These are phyloP conservation scores for Phylloporus rhodoxanthus DNA, from an alignment of 768 basidiomycete genomes.

Conservation along the genomic window DNA sequence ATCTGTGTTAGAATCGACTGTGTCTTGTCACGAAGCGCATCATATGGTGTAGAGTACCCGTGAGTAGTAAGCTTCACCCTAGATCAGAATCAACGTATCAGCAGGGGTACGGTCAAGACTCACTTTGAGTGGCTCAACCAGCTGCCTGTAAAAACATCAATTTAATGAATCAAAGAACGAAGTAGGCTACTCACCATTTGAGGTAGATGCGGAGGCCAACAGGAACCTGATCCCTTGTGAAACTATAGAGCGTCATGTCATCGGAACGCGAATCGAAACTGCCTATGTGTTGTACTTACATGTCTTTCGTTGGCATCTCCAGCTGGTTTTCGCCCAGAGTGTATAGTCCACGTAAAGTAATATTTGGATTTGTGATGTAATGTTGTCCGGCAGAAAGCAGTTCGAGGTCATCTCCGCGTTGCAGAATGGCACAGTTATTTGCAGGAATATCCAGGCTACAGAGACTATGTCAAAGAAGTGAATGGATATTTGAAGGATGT, in stretches of 20 bases:
- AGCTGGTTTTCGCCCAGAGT: constrained; percentile 80
- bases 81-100: constrained; percentile 36
- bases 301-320: constrained; percentile 85
- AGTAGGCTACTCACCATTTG: constrained; percentile 50
- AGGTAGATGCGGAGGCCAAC: constrained; percentile 79
- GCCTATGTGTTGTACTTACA: constrained; percentile 39
- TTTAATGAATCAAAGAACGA: not conserved
- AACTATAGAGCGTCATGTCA: constrained; percentile 36
- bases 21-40: constrained; percentile 73
- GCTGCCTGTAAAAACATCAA: constrained; percentile 33
- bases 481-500: constrained; percentile 1
- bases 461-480: not conserved
- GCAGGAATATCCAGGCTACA: constrained; percentile 74
- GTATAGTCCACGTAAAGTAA: constrained; percentile 73
- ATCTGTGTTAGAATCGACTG: constrained; percentile 86
- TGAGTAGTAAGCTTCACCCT: constrained; percentile 64
- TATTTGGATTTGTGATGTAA: constrained; percentile 77
- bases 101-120: not conserved
- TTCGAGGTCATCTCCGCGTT: constrained; percentile 74
- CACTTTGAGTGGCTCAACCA: constrained; percentile 47
- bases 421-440: constrained; percentile 81
- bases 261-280: not conserved
- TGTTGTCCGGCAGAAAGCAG: constrained; percentile 78
- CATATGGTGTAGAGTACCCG: constrained; percentile 80
- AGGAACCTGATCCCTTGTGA: constrained; percentile 83